A percentile compares a stretch with the other conserved stretches of the same genome.
Evolutionary conservation across 2,329 filamentous ascomycete species (phyloP).

Genomic region (Penicillium griseofulvum): DNA sequence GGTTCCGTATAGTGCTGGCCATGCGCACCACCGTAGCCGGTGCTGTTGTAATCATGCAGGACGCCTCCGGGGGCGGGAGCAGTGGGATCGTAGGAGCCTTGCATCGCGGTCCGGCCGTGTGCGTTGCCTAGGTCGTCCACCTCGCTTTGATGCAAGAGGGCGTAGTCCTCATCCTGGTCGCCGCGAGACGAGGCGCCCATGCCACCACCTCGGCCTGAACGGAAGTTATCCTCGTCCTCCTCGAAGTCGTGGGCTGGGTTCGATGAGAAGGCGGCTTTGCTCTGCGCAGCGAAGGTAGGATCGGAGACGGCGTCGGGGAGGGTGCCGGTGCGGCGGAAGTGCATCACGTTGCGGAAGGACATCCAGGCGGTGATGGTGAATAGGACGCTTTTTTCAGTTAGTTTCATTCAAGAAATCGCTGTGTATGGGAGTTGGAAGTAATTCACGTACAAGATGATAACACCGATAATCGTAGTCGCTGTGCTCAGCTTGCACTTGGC

Average conservation of each 20-base stretch:
- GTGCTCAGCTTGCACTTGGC: constrained; percentile 58
- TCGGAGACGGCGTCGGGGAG: constrained; percentile 48
- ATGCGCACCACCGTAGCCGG: constrained; percentile 43
- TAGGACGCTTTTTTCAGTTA: constrained; percentile 45
- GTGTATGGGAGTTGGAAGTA: not conserved
- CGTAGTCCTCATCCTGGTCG: constrained; percentile 52
- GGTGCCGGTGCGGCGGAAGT: constrained; percentile 57
- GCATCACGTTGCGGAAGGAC: constrained; percentile 54
- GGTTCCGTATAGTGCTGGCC: constrained; percentile 30
- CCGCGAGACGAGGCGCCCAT: constrained; percentile 43
- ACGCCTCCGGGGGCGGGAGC: constrained; percentile 28
- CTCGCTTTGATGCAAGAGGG: constrained; percentile 50
- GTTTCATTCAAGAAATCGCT: not conserved
- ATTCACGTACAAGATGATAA: constrained; percentile 54
- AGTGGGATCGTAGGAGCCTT: constrained; percentile 43
- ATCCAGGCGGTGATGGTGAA: constrained; percentile 54
- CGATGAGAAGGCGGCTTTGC: constrained; percentile 48
- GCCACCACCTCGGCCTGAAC: constrained; percentile 37
- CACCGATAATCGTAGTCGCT: constrained; percentile 55
- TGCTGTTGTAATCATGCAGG: constrained; percentile 40
- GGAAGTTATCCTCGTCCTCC: constrained; percentile 47
- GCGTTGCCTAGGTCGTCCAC: constrained; percentile 42
- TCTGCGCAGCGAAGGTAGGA: constrained; percentile 50
- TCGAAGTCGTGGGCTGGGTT: constrained; percentile 47
- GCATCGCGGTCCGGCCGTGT: constrained; percentile 36